Evolutionary conservation across 2,329 filamentous ascomycete genomes (phyloP).

Genomic region (Claviceps capensis): DNA sequence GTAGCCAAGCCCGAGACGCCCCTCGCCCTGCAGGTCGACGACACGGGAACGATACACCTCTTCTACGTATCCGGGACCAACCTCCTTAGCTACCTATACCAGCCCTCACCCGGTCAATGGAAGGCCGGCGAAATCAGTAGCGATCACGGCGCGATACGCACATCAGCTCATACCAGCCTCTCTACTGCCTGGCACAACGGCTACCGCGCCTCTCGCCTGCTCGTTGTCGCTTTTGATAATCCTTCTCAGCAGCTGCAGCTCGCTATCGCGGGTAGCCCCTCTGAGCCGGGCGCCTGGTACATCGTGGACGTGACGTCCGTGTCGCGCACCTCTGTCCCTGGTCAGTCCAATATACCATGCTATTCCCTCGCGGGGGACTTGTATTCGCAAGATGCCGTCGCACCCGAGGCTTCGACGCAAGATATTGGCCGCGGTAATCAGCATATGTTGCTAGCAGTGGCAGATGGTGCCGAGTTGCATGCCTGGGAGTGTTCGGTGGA

Average conservation of each 20-base stretch:
- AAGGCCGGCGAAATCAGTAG: conserved; percentile 3
- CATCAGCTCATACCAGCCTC: conserved; percentile 7
- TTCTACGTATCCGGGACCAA: conserved; percentile 11
- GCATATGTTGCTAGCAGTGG: conserved; percentile 8
- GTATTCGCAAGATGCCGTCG: neutral
- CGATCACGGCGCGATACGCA: conserved; percentile 1
- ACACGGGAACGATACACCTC: conserved; percentile 9
- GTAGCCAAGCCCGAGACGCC: conserved; percentile 10
- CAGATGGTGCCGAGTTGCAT: conserved; percentile 6
- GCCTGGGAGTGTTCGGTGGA: conserved; percentile 11
- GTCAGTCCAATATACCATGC: conserved; percentile 6
- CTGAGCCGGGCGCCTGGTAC: conserved; percentile 6
- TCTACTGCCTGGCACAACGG: conserved; percentile 11
- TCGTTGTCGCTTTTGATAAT: conserved; percentile 10
- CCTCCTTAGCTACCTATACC: conserved; percentile 7
- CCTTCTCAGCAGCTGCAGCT: conserved; percentile 8
- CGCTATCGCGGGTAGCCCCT: conserved; percentile 8
- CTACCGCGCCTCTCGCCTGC: conserved; percentile 2
- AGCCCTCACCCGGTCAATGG: conserved; percentile 8
- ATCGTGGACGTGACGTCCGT: conserved; percentile 6
- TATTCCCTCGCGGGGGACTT: conserved; percentile 11
- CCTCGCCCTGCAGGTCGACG: conserved; percentile 8
- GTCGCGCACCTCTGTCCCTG: conserved; percentile 2
- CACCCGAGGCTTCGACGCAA: no score
- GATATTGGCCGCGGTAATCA: neutral